These are phyloP conservation scores for Ulmus americana DNA, from an alignment of 331 rosid species.

Conservation along the genomic window DNA sequence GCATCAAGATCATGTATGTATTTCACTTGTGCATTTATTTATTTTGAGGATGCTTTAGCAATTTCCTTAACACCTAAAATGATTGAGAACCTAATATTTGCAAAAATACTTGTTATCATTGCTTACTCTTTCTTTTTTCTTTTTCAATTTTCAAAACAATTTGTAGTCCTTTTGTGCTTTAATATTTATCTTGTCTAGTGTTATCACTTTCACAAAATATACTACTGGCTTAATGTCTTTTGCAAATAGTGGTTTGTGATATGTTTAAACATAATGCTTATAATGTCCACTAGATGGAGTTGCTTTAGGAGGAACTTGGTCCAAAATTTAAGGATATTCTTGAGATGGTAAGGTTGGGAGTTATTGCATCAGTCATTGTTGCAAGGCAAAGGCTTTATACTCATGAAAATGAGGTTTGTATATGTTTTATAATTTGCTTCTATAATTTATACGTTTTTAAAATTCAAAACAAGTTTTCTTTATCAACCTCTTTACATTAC, in stretches of 20 bases:
- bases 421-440: slow-evolving; percentile 8
- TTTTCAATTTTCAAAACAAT: too few species aligned
- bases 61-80: slow-evolving; percentile 11
- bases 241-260: too few species aligned
- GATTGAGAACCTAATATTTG: neutral
- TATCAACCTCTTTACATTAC: neutral
- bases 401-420: slow-evolving; percentile 61
- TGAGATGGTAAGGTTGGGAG: slow-evolving; percentile 78
- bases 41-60: slow-evolving; percentile 6
- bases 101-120: too few species aligned
- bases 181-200: too few species aligned
- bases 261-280: neutral
- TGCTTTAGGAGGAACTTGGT: slow-evolving; percentile 82
- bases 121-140: neutral
- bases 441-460: neutral
- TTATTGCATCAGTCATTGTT: slow-evolving; percentile 69
- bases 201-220: too few species aligned
- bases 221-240: too few species aligned
- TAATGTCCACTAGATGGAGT: slow-evolving; percentile 50
- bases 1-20: slow-evolving; percentile 51
- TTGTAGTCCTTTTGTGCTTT: too few species aligned
- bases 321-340: slow-evolving; percentile 59
- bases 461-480: neutral
- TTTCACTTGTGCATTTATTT: slow-evolving; percentile 1
- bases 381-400: slow-evolving; percentile 70